phyloP scores from a whole-genome alignment of 371 early-diverging fungal species.

The Mucor saturninus region DNA sequence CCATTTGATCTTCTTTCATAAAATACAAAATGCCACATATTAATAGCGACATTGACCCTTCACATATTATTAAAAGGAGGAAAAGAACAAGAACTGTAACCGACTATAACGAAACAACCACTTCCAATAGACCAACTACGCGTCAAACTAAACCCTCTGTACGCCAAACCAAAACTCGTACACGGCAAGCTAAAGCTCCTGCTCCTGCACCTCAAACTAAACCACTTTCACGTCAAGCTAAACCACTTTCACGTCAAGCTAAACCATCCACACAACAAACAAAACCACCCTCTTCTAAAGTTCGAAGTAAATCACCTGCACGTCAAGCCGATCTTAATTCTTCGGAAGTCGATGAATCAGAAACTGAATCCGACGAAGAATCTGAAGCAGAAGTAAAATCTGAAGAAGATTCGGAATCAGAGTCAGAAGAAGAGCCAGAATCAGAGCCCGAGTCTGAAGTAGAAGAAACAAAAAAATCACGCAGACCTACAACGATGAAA shows the following conservation, averaged over 20 bases:
- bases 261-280: not conserved
- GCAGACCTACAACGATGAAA: not conserved
- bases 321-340: not conserved
- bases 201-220: not conserved
- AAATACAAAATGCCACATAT: not conserved
- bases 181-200: not conserved
- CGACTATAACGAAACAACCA: not conserved
- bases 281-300: not conserved
- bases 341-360: not conserved
- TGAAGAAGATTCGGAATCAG: no score
- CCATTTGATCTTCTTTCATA: no score
- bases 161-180: not conserved
- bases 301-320: not conserved
- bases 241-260: not conserved
- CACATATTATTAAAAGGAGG: not conserved
- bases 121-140: not conserved
- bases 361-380: not conserved
- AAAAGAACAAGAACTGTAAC: not conserved
- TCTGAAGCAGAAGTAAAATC: not conserved
- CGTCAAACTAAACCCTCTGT: not conserved
- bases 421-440: not conserved
- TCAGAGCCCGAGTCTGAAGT: not conserved
- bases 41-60: not conserved
- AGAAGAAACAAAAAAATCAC: not conserved
- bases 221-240: not conserved